Evolutionary conservation across 2,329 filamentous ascomycete species (phyloP), one percentile per base, ranked within the genome.

Genomic region (Clarireedia hainanense): DNA sequence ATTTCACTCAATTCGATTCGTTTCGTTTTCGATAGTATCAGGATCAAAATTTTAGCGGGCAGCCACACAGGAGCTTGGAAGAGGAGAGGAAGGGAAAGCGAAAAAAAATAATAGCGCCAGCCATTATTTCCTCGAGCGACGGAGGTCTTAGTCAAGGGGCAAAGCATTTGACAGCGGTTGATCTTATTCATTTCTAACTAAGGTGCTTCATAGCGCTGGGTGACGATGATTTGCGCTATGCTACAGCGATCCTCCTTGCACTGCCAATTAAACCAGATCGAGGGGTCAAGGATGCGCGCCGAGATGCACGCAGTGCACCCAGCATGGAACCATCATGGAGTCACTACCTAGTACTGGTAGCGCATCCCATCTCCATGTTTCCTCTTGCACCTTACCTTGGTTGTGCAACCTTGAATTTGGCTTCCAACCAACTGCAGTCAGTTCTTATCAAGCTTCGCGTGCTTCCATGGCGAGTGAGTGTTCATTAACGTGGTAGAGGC

Each of bases 21-120:
- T 34, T 34, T 34, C 30, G 30, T 42, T 47, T 50, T 55, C 52
- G 52, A 55, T 55, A 55, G 37, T 55, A 43, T 37, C 10, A 43
- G 43, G 43, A 50, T 42, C 46, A 50, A 15, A 47, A 36, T 39
- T 20, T 20, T 55, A 55, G 52, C 26, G n/a, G 50, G 46, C 46
- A 50, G 52, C 52, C 52, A 55, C 52, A 55, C 52, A 55, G 39
- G 49, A 43, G 36, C 39, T 24, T 54, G 15, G 52, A 54, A 49
- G 30, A 34, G 30, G 30, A 12, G 30, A 34, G 12, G 30, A 34
- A 9, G 27, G 10, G 27, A 7, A 30, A 12, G 12, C 10, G 10
- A 34, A 12, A 34, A 12, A 34, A 30, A 34, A 14, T 34, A 34
- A 34, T 20, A 42, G 15, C 50, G 24, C 24, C 24, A 43, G 34